Conservation (phyloP, 139 green algal species). For the Picochlorum sp. region DNA sequence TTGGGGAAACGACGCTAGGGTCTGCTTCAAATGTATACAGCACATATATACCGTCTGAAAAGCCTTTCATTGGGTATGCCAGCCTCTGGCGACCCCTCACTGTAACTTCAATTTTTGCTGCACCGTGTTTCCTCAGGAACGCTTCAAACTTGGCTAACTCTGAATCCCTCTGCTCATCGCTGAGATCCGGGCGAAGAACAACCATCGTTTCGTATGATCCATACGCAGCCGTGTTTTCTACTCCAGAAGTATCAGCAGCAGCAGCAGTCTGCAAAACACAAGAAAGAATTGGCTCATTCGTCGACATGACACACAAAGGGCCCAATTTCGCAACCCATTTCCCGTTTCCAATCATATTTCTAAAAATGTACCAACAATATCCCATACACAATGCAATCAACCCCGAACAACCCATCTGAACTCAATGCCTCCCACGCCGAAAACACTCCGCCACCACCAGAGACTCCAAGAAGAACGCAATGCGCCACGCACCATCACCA, state of each 20-base stretch:
- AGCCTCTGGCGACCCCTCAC: constrained; percentile 50
- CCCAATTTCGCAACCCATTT: too few relatives aligned
- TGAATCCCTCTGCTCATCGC: constrained; percentile 67
- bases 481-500: too few relatives aligned
- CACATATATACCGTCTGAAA: constrained; percentile 79
- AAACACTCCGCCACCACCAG: too few relatives aligned
- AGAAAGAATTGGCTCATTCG: too few relatives aligned
- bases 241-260: too few relatives aligned
- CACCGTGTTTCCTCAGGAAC: constrained; percentile 70
- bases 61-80: constrained; percentile 77
- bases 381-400: too few relatives aligned
- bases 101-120: constrained; percentile 51
- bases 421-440: too few relatives aligned
- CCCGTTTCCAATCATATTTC: too few relatives aligned
- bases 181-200: constrained; percentile 60
- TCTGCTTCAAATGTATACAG: constrained; percentile 68
- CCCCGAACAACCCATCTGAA: too few relatives aligned
- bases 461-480: too few relatives aligned
- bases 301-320: too few relatives aligned
- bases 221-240: background rate
- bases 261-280: background rate
- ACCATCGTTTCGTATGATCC: constrained; percentile 84
- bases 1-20: constrained; percentile 36
- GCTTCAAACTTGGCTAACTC: constrained; percentile 88
- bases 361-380: too few relatives aligned